phyloP scores from a whole-genome alignment of 768 basidiomycete genomes.

The Kwoniella shandongensis region DNA sequence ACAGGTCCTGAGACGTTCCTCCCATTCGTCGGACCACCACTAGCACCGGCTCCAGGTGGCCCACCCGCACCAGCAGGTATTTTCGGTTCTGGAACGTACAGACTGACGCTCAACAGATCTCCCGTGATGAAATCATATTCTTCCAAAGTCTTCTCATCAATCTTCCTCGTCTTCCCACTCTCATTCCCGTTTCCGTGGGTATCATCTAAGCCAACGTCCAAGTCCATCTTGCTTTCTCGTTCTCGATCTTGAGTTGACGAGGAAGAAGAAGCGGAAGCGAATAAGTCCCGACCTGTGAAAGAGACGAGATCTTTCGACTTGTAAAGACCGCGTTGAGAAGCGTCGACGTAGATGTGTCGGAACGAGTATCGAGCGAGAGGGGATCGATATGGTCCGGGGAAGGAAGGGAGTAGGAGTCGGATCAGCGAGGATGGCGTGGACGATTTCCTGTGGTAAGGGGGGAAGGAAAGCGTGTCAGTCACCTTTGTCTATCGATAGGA shows the following conservation, averaged over 20 bases:
- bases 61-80: constrained; percentile 7
- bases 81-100: constrained; percentile 41
- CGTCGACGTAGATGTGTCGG: constrained; percentile 48
- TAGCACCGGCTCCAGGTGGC: neutral
- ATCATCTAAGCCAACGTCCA: constrained; percentile 36
- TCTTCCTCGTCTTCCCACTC: constrained; percentile 9
- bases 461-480: neutral
- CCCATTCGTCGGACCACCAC: neutral
- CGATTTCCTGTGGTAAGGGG: constrained; percentile 36
- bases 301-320: constrained; percentile 35
- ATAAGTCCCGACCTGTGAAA: constrained; percentile 40
- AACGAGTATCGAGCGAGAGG: constrained; percentile 43
- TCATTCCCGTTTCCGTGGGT: neutral
- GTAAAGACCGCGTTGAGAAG: constrained; percentile 43
- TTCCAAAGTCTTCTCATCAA: constrained; percentile 44
- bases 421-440: constrained; percentile 42
- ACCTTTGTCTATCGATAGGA: no score
- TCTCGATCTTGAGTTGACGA: neutral
- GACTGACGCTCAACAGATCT: constrained; percentile 36
- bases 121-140: constrained; percentile 45
- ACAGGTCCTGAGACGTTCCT: neutral
- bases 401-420: constrained; percentile 37
- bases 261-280: constrained; percentile 10
- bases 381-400: constrained; percentile 44
- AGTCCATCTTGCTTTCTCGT: neutral